These are phyloP conservation scores for Heterobasidion occidentale DNA, from an alignment of 1,284 basidiomycete genomes.

Conservation along the genomic window DNA sequence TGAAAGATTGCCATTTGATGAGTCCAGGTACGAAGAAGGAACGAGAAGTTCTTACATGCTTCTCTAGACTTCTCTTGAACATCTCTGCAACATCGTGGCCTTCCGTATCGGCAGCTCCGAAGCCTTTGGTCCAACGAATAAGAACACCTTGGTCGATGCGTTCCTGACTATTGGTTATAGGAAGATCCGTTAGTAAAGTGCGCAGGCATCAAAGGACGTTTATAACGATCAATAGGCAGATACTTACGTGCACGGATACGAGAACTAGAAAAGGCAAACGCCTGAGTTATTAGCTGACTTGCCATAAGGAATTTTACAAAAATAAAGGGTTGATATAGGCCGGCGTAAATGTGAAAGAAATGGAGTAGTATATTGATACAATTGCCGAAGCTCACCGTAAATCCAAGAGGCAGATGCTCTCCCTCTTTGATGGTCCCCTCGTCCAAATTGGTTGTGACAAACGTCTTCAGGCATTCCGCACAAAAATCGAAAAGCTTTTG, in stretches of 20 bases:
- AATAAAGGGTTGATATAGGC: neutral
- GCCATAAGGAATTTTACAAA: neutral
- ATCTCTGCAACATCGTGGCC: conserved; percentile 89
- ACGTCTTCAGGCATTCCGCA: conserved; percentile 87
- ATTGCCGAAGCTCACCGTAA: conserved; percentile 61
- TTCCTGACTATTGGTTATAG: conserved; percentile 54
- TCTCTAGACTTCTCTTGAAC: conserved; percentile 80
- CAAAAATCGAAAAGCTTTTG: conserved; percentile 96
- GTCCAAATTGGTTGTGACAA: conserved; percentile 74
- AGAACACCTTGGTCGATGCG: conserved; percentile 93
- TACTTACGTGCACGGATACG: conserved; percentile 83
- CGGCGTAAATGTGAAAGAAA: neutral
- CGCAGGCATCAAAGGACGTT: conserved; percentile 9
- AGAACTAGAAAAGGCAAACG: conserved; percentile 53
- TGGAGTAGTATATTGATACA: neutral
- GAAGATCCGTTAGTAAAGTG: neutral
- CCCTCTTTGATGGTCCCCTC: conserved; percentile 62
- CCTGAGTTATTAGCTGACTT: conserved; percentile 9
- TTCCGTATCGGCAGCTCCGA: conserved; percentile 89
- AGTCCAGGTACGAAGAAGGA: neutral
- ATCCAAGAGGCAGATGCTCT: conserved; percentile 79
- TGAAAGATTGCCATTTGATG: neutral
- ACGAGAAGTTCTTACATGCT: conserved; percentile 42
- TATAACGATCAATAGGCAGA: neutral
- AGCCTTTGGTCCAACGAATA: conserved; percentile 99